Evolutionary conservation across 306 rosid genomes (phyloP).

Genomic region (Lablab purpureus): DNA sequence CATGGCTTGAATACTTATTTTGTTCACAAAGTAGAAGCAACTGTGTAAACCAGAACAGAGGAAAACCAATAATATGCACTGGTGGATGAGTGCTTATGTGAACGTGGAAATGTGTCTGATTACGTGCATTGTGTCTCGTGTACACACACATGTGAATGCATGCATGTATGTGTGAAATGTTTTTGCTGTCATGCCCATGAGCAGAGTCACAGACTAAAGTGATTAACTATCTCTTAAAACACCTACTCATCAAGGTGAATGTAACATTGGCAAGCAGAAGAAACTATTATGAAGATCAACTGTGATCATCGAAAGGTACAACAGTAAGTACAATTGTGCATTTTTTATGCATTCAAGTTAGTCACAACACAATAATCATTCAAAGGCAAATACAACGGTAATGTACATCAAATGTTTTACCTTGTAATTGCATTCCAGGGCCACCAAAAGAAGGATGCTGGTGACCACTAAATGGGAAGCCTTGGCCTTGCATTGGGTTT

Average conservation of each 20-base stretch:
- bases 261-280: background rate
- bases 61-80: constrained; percentile 10
- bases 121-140: background rate
- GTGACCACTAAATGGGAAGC: constrained; percentile 68
- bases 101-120: background rate
- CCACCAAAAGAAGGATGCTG: constrained; percentile 71
- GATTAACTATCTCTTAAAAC: background rate
- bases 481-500: constrained; percentile 68
- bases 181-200: background rate
- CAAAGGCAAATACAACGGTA: background rate
- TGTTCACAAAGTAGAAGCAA: constrained; percentile 21
- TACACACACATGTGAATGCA: background rate
- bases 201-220: background rate
- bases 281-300: background rate
- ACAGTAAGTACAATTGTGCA: background rate
- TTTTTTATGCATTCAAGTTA: background rate
- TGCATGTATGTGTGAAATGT: background rate
- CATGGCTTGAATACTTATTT: background rate
- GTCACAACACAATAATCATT: constrained; percentile 32
- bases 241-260: background rate
- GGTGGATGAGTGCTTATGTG: background rate
- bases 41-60: background rate
- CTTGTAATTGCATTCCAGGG: constrained; percentile 72
- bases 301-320: background rate
- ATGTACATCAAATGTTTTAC: constrained; percentile 51